A percentile compares a stretch with the other conserved stretches of the same genome.
Evolutionary conservation across 306 rosid species (phyloP).

Genomic region (Astragalus membranaceus): DNA sequence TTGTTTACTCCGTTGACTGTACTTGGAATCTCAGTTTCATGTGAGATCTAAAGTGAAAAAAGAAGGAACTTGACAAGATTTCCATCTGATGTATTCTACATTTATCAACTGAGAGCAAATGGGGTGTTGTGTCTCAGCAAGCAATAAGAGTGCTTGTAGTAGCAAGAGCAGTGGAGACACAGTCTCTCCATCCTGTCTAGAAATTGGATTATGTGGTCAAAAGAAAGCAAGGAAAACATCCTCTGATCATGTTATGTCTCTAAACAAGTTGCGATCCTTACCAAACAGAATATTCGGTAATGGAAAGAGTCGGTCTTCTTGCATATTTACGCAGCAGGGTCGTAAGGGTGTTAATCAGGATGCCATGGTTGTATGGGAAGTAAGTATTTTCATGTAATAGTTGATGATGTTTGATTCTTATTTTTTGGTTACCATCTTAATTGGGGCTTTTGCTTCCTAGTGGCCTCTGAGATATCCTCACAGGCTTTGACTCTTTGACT

Average conservation of each 20-base stretch:
- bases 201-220: constrained; percentile 34
- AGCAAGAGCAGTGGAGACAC: constrained; percentile 58
- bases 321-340: constrained; percentile 92
- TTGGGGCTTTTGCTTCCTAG: too few relatives aligned
- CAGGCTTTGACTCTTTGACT: too few relatives aligned
- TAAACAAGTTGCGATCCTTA: constrained; percentile 51
- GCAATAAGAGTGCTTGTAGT: constrained; percentile 51
- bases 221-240: constrained; percentile 55
- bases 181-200: constrained; percentile 40
- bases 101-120: constrained; percentile 56
- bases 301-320: constrained; percentile 74
- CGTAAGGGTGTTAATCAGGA: constrained; percentile 96
- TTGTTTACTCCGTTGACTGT: constrained; percentile 35
- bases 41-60: constrained; percentile 44
- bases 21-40: constrained; percentile 25
- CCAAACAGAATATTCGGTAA: constrained; percentile 66
- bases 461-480: too few relatives aligned
- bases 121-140: constrained; percentile 86
- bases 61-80: constrained; percentile 26
- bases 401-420: background rate
- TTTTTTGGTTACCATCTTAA: background rate
- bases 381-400: constrained; percentile 32
- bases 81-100: constrained; percentile 29
- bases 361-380: constrained; percentile 99
- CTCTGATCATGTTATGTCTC: constrained; percentile 44